phyloP scores from a whole-genome alignment of 2,329 filamentous ascomycete genomes.

The Clarireedia hainanense region DNA sequence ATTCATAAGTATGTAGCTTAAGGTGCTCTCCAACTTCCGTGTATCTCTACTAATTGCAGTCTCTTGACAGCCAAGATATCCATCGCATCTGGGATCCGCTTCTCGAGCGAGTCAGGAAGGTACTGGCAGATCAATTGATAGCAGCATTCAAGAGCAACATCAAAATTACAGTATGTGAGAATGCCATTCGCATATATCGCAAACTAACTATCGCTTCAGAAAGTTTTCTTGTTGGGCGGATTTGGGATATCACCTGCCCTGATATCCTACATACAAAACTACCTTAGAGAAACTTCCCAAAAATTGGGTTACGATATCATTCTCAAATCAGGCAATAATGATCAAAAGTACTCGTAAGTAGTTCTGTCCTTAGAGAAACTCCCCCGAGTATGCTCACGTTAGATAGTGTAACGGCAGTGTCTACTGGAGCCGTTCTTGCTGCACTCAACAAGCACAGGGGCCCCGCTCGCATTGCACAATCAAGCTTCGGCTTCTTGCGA shows the following conservation, averaged over 20 bases:
- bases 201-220: constrained; percentile 5
- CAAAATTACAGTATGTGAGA: constrained; percentile 3
- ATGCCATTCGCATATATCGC: background rate
- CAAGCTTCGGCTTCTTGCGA: constrained; percentile 14
- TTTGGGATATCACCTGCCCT: constrained; percentile 17
- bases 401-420: constrained; percentile 13
- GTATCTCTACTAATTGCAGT: background rate
- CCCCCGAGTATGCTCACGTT: background rate
- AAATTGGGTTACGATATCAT: background rate
- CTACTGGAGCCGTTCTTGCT: constrained; percentile 14
- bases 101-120: constrained; percentile 6
- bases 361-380: background rate
- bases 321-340: background rate
- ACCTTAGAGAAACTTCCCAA: background rate
- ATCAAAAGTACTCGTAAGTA: background rate
- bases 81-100: constrained; percentile 14
- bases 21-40: background rate
- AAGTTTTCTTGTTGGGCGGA: constrained; percentile 20
- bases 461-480: constrained; percentile 7
- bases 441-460: constrained; percentile 13
- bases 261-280: constrained; percentile 4
- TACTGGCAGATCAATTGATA: constrained; percentile 10
- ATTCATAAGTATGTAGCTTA: background rate
- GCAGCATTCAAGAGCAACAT: constrained; percentile 2
- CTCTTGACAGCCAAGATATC: constrained; percentile 9